These are phyloP conservation scores for Candolleomyces eurysporus DNA, from an alignment of 768 basidiomycete genomes.

Conservation along the genomic window DNA sequence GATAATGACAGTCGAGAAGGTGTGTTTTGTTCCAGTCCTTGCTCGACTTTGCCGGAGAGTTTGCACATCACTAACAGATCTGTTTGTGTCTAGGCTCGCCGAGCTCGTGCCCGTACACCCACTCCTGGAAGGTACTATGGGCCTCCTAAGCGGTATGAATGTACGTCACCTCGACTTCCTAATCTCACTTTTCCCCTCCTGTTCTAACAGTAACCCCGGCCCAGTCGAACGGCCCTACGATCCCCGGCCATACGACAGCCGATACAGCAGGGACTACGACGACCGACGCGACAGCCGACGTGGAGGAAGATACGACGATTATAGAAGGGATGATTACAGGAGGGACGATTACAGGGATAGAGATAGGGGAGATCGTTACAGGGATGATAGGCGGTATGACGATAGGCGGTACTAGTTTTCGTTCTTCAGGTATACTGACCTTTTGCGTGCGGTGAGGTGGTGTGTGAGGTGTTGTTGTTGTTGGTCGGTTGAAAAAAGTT, in stretches of 20 bases:
- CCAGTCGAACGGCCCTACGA: slow-evolving; percentile 85
- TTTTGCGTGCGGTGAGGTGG: too few relatives aligned
- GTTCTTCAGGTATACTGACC: too few relatives aligned
- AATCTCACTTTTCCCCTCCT: neutral
- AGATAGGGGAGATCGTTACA: slow-evolving; percentile 26
- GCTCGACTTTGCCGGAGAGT: too few relatives aligned
- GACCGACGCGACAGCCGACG: slow-evolving; percentile 50
- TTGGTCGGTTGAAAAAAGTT: too few relatives aligned
- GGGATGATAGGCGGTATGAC: slow-evolving; percentile 29
- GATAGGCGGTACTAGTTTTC: slow-evolving; percentile 31
- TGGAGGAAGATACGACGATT: slow-evolving; percentile 49
- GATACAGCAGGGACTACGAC: slow-evolving; percentile 70
- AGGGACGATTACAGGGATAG: slow-evolving; percentile 42
- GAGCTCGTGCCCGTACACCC: slow-evolving; percentile 85
- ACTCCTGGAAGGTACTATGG: slow-evolving; percentile 96
- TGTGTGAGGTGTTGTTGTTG: too few relatives aligned
- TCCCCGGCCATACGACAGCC: slow-evolving; percentile 87
- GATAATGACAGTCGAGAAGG: slow-evolving; percentile 86
- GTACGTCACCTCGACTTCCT: slow-evolving; percentile 34
- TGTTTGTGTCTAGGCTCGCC: slow-evolving; percentile 77
- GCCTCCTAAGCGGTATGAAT: slow-evolving; percentile 77
- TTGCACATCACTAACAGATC: too few relatives aligned
- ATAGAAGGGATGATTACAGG: slow-evolving; percentile 10
- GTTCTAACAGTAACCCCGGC: slow-evolving; percentile 9
- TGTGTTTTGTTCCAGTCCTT: slow-evolving; percentile 22